A percentile compares a stretch with the other conserved stretches of the same genome.
These are phyloP conservation scores for Ceratocystis lukuohia DNA, from an alignment of 2,329 filamentous ascomycete species.

Conservation along the genomic window DNA sequence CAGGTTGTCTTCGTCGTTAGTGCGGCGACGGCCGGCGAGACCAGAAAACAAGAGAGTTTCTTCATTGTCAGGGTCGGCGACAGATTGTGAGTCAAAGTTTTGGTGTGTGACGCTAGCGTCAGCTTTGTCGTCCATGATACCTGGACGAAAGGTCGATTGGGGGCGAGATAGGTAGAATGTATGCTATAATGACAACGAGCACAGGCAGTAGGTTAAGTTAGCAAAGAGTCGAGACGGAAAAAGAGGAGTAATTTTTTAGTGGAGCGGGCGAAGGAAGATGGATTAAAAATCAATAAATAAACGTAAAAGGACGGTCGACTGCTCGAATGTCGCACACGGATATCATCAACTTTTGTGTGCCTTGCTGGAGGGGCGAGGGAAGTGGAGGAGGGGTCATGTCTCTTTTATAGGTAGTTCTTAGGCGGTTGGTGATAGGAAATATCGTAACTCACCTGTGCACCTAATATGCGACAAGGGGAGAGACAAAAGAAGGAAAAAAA, in stretches of 20 bases:
- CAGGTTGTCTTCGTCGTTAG: conserved; percentile 82
- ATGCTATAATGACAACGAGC: background rate
- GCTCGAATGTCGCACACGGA: too few relatives aligned
- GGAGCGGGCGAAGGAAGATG: background rate
- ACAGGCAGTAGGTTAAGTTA: background rate
- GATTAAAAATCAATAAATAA: too few relatives aligned
- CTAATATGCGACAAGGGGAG: background rate
- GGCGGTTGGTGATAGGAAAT: background rate
- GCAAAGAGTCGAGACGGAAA: background rate
- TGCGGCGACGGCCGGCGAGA: conserved; percentile 49
- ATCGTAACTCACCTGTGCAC: background rate
- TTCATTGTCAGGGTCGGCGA: conserved; percentile 43
- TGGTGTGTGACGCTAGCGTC: conserved; percentile 14
- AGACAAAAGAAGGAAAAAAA: background rate
- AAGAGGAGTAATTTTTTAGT: too few relatives aligned
- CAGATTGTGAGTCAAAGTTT: conserved; percentile 15
- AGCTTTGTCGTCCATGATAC: conserved; percentile 18
- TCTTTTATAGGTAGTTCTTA: too few relatives aligned
- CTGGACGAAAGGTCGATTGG: background rate
- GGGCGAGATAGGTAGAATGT: background rate
- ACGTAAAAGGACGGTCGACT: too few relatives aligned
- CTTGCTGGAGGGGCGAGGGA: too few relatives aligned
- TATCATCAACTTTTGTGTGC: too few relatives aligned
- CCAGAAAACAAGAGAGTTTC: conserved; percentile 59
- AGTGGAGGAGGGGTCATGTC: too few relatives aligned